These are phyloP conservation scores for Lepiota brunneoincarnata DNA, from an alignment of 768 basidiomycete genomes.

Conservation along the genomic window DNA sequence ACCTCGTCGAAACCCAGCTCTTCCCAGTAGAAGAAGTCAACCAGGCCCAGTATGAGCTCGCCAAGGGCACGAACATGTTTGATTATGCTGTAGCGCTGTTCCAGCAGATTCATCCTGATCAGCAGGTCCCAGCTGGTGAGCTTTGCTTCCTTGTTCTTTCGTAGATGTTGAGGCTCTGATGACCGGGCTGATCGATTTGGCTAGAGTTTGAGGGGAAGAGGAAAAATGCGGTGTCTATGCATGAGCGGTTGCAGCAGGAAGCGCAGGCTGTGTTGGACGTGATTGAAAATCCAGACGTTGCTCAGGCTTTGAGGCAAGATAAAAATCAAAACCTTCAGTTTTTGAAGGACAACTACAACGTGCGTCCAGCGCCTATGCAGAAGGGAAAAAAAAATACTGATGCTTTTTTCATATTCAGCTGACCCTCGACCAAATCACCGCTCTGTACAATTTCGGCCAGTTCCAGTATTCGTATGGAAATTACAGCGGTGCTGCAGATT, in stretches of 20 bases:
- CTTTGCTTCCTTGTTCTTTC: too few relatives aligned
- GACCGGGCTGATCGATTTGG: neutral
- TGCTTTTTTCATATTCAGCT: constrained; percentile 49
- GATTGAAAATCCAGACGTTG: constrained; percentile 96
- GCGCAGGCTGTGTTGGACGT: constrained; percentile 93
- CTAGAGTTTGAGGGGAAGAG: constrained; percentile 85
- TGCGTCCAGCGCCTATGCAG: constrained; percentile 33
- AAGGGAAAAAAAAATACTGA: neutral
- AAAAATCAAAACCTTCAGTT: constrained; percentile 96
- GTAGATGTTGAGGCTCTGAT: neutral
- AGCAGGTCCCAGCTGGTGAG: constrained; percentile 68
- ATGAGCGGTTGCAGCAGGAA: constrained; percentile 83
- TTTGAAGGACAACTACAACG: constrained; percentile 89
- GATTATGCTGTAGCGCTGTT: constrained; percentile 87
- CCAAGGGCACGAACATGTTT: constrained; percentile 97
- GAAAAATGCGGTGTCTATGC: constrained; percentile 76
- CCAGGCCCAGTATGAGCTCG: constrained; percentile 94
- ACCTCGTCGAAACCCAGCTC: constrained; percentile 71
- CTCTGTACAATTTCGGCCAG: constrained; percentile 96
- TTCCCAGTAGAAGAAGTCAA: constrained; percentile 81
- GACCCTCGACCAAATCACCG: constrained; percentile 91
- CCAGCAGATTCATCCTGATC: constrained; percentile 70
- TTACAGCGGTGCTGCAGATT: constrained; percentile 95
- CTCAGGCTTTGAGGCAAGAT: constrained; percentile 90
- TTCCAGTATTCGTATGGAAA: constrained; percentile 99